Evolutionary conservation across 371 early-diverging fungal species (phyloP), one percentile per base, ranked within the genome.

Genomic region (Mortierella polycephala): DNA sequence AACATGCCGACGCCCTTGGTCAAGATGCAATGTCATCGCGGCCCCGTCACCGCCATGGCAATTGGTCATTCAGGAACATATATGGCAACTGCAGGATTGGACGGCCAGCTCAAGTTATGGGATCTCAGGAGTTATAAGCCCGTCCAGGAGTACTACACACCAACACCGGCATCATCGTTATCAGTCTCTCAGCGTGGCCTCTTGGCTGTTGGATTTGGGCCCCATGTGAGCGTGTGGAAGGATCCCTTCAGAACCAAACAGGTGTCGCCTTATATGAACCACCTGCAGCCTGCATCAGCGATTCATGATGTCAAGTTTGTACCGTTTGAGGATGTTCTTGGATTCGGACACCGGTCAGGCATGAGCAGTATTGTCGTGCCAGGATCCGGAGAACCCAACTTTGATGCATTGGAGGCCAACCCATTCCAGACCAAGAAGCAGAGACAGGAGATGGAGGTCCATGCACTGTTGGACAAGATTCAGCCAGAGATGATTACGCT

Each of bases 251-350:
- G 76, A 37, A 83, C 85, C 42, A 94, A 93, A 71, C 93, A 93
- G 64, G 72, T 85, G 30, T 86, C 89, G 47, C 95, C 97, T n/a
- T 97, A 98, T 82, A 94, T 99, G 94, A 85, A 86, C 57, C 97
- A 97, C 82, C 73, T 93, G 20, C 82, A 88, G 57, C 87, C 90
- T 13, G 82, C 88, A 6, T 84, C 85, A 0, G 51, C 82, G 2
- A 82, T 97, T 10, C 65, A 81, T 16, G 86, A 88, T 60, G 55
- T 98, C 8, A 62, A 77, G 42, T 99, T 99, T 83, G 95, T 93
- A 56, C 99, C 99, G 14, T 98, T 89, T 88, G 99, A 99, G 82
- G 99, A 99, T 90, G 94, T 98, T 12, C 90, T 99, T 14, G 96
- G 96, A 11, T 74, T 94, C 61, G 98, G 97, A n/a, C 96, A 96